These are phyloP conservation scores for Sporothrix phasma DNA, from an alignment of 2,329 filamentous ascomycete genomes.

Conservation along the genomic window DNA sequence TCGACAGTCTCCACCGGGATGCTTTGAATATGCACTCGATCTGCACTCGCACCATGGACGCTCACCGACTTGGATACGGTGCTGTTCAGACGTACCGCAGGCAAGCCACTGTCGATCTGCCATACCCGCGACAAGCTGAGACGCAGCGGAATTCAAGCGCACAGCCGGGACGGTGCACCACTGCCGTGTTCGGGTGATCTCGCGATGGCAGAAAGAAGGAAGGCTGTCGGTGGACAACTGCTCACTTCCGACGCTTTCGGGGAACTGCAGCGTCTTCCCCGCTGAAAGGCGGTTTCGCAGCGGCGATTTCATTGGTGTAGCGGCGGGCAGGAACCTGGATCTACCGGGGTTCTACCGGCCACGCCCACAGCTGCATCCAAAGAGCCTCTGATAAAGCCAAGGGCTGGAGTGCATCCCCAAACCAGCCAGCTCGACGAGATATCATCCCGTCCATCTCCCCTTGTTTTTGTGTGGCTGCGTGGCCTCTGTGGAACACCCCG, in stretches of 20 bases:
- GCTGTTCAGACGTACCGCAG: no score
- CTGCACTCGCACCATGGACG: no score
- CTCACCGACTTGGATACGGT: no score
- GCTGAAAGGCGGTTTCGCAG: background rate
- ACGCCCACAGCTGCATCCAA: background rate
- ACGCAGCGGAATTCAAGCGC: no score
- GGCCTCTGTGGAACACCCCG: background rate
- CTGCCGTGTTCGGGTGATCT: background rate
- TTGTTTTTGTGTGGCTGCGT: background rate
- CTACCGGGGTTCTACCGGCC: background rate
- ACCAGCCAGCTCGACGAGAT: background rate
- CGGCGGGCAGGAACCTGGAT: background rate
- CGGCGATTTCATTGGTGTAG: background rate
- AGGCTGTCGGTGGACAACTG: background rate
- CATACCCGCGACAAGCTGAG: no score
- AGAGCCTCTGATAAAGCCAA: background rate
- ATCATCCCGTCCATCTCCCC: background rate
- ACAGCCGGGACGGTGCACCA: no score
- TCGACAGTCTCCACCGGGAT: background rate
- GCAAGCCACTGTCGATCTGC: no score
- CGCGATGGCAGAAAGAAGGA: background rate
- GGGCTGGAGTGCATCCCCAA: background rate
- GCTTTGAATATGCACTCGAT: no score
- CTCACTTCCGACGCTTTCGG: background rate
- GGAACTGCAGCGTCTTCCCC: background rate